Conservation (phyloP, 306 rosid genomes). For the Nissolia schottii region DNA sequence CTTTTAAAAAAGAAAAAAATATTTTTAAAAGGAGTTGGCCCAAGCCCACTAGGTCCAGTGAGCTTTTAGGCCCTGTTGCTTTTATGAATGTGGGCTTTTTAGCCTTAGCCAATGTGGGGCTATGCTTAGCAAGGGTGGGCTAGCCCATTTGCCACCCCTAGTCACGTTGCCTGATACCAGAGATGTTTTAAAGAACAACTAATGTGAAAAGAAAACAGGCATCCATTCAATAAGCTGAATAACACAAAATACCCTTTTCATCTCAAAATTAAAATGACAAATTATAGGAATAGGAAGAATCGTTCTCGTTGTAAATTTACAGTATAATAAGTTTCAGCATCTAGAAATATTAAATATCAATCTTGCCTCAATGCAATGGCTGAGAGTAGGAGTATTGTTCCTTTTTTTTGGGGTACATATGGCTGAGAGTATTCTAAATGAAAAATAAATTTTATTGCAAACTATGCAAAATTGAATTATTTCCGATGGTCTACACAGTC, state of each 20-base stretch:
- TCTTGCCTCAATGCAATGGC: neutral
- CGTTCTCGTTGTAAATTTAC: conserved; percentile 27
- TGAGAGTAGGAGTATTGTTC: too few relatives aligned
- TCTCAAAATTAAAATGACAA: conserved; percentile 15
- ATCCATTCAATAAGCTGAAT: neutral
- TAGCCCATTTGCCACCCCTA: too few relatives aligned
- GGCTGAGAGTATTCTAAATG: conserved; percentile 9
- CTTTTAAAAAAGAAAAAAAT: too few relatives aligned
- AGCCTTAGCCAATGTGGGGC: too few relatives aligned
- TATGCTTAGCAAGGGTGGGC: too few relatives aligned
- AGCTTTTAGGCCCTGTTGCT: too few relatives aligned
- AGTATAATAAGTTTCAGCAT: conserved; percentile 18
- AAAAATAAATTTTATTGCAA: conserved; percentile 24
- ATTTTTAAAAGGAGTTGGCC: too few relatives aligned
- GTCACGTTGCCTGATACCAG: neutral
- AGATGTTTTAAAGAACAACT: neutral
- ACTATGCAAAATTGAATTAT: conserved; percentile 33
- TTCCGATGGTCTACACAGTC: conserved; percentile 29
- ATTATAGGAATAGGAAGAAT: conserved; percentile 8
- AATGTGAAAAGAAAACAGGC: neutral
- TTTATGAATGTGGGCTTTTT: too few relatives aligned
- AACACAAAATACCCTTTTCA: neutral
- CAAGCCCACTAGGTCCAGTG: too few relatives aligned
- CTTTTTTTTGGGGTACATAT: neutral
- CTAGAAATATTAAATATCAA: neutral